Base-by-base conservation (phyloP, 768 basidiomycete genomes). In the Suillus lakei region DNA sequence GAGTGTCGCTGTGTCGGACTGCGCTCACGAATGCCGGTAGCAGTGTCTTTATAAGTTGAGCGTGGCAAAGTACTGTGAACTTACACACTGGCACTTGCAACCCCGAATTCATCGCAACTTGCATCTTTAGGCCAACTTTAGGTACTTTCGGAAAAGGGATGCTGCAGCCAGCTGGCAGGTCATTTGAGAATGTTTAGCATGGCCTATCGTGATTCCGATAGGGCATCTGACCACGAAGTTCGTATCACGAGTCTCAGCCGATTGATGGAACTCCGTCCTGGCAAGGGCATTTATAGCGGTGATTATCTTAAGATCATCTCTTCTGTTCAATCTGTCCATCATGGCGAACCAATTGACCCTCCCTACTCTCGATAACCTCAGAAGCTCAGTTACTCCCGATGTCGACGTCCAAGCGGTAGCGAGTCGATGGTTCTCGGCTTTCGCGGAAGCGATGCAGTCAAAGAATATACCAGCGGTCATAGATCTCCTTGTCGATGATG, bases 401-500 rank as follows among this genome's bases (percentile, higher is more conserved):
- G 66, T 84, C 55, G 78, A 85, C 53, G 78, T 76, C 1, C 67
- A 67, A 13, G 67, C 71, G 1, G 67, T 85, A 43, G 82, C 77
- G 6, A 60, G 72, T 15, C 71, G 68, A 48, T 86, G 86, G 86
- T 76, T 85, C 61, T 46, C 69, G n/a, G 69, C 74, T 7, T 83
- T 86, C 69, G 38, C 70, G 15, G 68, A 73, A 60, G 74, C 73
- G 38, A 70, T 81, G 18, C 70, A 75, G 59, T 67, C 74, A 23
- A 75, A 75, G 62, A 74, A 82, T 48, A 74, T 78, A 21, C 71
- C 76, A 28, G 74, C 74, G 16, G 71, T 86, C 43, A 64, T 79
- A n/a, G 69, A 70, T 16, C 61, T 80, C 26, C 70, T 78, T 53
- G 61, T 80, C 36, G 73, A 75, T 26, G 73, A 71, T 53, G 79